Evolutionary conservation across 2,329 filamentous ascomycete genomes (phyloP).

Genomic region (Zelopaecilomyces penicillatus): DNA sequence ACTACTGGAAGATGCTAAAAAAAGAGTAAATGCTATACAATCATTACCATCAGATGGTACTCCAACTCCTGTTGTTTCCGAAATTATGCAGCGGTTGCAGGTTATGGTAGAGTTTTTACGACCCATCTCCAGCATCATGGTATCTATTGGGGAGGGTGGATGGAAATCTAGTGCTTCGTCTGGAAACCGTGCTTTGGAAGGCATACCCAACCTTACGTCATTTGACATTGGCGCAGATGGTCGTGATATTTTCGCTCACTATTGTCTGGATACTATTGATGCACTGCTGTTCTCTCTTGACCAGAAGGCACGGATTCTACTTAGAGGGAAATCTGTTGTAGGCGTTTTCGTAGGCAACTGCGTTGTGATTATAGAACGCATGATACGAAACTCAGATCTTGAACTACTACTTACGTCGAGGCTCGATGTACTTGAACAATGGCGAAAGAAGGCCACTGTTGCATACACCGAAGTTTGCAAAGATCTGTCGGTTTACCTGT

Average conservation of each 20-base stretch:
- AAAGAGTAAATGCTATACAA: conserved; percentile 56
- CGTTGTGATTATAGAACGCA: conserved; percentile 73
- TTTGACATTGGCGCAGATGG: conserved; percentile 88
- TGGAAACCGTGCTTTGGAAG: conserved; percentile 50
- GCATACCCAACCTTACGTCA: conserved; percentile 62
- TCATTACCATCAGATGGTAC: conserved; percentile 70
- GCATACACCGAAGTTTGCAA: conserved; percentile 83
- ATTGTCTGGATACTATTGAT: conserved; percentile 83
- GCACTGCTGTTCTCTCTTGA: conserved; percentile 68
- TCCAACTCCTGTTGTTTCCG: conserved; percentile 66
- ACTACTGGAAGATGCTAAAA: conserved; percentile 74
- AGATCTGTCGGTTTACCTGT: conserved; percentile 73
- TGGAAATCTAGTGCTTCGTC: conserved; percentile 57
- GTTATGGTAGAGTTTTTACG: conserved; percentile 80
- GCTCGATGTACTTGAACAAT: conserved; percentile 63
- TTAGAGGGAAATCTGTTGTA: conserved; percentile 69
- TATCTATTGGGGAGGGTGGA: conserved; percentile 85
- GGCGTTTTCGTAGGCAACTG: conserved; percentile 91
- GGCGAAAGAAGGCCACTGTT: conserved; percentile 77
- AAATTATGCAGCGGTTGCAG: conserved; percentile 79
- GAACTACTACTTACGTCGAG: conserved; percentile 59
- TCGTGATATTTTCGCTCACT: conserved; percentile 78
- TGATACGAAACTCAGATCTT: conserved; percentile 75
- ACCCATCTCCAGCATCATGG: conserved; percentile 81
- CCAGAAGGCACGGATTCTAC: conserved; percentile 59